These are phyloP conservation scores for Cadophora gregata DNA, from an alignment of 2,329 filamentous ascomycete species.

Conservation along the genomic window DNA sequence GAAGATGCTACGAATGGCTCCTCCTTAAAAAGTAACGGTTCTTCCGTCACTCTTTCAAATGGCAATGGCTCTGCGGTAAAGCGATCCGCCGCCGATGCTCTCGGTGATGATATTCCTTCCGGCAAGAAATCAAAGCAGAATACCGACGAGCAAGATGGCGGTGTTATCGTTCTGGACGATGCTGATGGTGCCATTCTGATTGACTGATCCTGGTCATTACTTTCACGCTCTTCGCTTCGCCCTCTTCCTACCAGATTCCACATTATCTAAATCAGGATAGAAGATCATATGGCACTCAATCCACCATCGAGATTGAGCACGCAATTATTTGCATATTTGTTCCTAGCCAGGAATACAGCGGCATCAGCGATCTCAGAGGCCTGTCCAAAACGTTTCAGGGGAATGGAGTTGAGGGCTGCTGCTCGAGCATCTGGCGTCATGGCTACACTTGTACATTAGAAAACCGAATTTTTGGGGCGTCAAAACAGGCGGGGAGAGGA, in stretches of 20 bases:
- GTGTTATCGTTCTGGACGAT: constrained; percentile 43
- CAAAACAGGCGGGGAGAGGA: constrained; percentile 24
- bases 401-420: constrained; percentile 59
- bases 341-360: constrained; percentile 76
- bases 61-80: constrained; percentile 42
- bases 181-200: constrained; percentile 71
- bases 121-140: constrained; percentile 45
- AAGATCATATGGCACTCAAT: constrained; percentile 66
- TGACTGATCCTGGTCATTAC: constrained; percentile 50
- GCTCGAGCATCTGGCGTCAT: constrained; percentile 48
- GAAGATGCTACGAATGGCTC: constrained; percentile 5
- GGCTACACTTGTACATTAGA: constrained; percentile 49
- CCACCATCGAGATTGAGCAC: constrained; percentile 87
- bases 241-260: constrained; percentile 7
- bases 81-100: constrained; percentile 38
- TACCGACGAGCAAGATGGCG: constrained; percentile 47
- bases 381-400: constrained; percentile 68
- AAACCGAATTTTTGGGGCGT: constrained; percentile 33
- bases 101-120: constrained; percentile 30
- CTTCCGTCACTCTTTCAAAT: constrained; percentile 5
- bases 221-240: constrained; percentile 29
- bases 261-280: constrained; percentile 17
- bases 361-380: constrained; percentile 81
- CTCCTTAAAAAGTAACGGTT: constrained; percentile 27
- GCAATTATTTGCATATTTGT: constrained; percentile 86